Base-by-base conservation (phyloP, 768 basidiomycete species). In the Tricholoma terreum region DNA sequence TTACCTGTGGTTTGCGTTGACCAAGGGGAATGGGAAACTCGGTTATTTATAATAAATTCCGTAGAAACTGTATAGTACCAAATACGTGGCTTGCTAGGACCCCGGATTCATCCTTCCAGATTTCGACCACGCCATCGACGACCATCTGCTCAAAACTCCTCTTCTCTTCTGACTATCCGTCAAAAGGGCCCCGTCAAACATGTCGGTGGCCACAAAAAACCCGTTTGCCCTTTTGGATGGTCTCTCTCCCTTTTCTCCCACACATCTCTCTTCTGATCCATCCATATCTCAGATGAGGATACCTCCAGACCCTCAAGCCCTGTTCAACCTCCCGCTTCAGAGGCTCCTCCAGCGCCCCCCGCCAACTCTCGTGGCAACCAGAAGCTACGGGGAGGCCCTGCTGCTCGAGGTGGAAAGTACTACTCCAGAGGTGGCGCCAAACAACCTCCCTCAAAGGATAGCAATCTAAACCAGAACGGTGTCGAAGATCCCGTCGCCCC, bases 161-260 rank as follows among this genome's bases (percentile, higher is more conserved):
- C 40, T 42, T 33, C n/a, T 21, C 50, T 36, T 63, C 66, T 77
- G 68, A 71, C 61, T 67, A 64, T 65, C 61, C 65, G 58, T 49
- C 58, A 69, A 80, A 79, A 75, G 73, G 80, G 82, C 84, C 80
- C 84, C 84, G 82, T 79, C 82, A 76, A 84, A 74, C 69, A 92
- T 93, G 90, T 91, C 90, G 89, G 90, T 92, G 84, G 90, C 87
- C 78, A 85, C 85, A 71, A 85, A 77, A 84, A 92, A 92, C 78
- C 86, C 87, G 64, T 93, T 92, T 78, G 84, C 90, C 73, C 67
- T 92, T 76, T 80, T 92, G 73, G 85, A 87, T 71, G 87, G 90
- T 91, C 63, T 59, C 78, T 50, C 54, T 57, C 61, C 14, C 24
- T 58, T n/a, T 45, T 61, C 57, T 27, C 38, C 21, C 53, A 65